Evolutionary conservation across 176 grass and related monocot species (phyloP).

Genomic region (Saccharum officinarum): DNA sequence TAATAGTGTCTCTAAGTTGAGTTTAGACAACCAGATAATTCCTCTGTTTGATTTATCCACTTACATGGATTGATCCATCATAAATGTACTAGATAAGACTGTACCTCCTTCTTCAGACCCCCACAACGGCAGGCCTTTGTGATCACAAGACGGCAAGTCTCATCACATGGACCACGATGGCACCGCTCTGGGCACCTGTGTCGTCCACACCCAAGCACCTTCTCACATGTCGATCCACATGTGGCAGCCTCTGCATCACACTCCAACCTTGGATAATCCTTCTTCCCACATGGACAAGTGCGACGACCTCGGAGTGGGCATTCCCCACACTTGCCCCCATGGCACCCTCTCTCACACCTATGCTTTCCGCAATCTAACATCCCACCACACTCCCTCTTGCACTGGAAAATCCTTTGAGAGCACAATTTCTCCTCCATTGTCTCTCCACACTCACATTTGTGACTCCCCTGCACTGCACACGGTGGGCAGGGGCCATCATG

Average conservation of each 20-base stretch:
- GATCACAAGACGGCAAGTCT: slow-evolving; percentile 74
- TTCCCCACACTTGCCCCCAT: slow-evolving; percentile 69
- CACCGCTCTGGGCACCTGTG: slow-evolving; percentile 88
- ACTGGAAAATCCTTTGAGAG: slow-evolving; percentile 63
- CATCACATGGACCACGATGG: slow-evolving; percentile 69
- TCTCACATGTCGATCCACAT: slow-evolving; percentile 80
- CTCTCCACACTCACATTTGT: slow-evolving; percentile 72
- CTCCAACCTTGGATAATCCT: slow-evolving; percentile 64
- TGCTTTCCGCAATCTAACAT: slow-evolving; percentile 73
- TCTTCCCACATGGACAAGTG: slow-evolving; percentile 90
- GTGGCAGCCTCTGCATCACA: slow-evolving; percentile 74
- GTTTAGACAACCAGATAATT: slow-evolving; percentile 1
- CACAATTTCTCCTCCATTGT: slow-evolving; percentile 55
- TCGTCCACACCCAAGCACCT: slow-evolving; percentile 63
- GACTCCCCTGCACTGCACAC: slow-evolving; percentile 52
- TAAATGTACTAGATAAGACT: background rate
- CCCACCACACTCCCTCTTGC: slow-evolving; percentile 59
- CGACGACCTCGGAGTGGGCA: slow-evolving; percentile 76
- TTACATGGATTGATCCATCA: background rate
- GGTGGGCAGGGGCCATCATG: slow-evolving; percentile 71
- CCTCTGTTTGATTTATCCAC: background rate
- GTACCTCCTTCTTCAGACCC: slow-evolving; percentile 81
- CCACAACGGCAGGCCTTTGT: slow-evolving; percentile 76
- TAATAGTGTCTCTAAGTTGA: background rate
- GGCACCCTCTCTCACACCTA: slow-evolving; percentile 85